These are phyloP conservation scores for Suillus hirtellus DNA, from an alignment of 768 basidiomycete species.

Conservation along the genomic window DNA sequence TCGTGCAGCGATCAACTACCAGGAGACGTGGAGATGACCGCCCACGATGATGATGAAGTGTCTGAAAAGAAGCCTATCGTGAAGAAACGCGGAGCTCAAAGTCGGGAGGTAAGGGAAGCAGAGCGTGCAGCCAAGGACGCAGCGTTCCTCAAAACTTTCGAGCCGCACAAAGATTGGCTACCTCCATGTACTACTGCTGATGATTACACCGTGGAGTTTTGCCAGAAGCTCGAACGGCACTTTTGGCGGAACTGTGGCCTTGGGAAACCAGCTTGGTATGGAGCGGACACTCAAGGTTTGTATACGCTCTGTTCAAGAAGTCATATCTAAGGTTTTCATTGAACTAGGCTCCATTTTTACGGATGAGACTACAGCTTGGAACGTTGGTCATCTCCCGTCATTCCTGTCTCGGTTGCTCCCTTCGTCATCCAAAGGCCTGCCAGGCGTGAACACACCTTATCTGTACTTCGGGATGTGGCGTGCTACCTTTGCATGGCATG, in stretches of 20 bases:
- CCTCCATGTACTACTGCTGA: constrained; percentile 67
- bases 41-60: constrained; percentile 25
- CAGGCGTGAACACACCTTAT: constrained; percentile 97
- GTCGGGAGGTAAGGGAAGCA: constrained; percentile 46
- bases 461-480: constrained; percentile 99
- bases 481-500: constrained; percentile 98
- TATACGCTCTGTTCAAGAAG: constrained; percentile 13
- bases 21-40: constrained; percentile 13
- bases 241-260: constrained; percentile 93
- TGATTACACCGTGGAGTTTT: constrained; percentile 89
- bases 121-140: constrained; percentile 44
- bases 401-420: constrained; percentile 81
- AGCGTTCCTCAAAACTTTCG: constrained; percentile 68
- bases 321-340: constrained; percentile 6
- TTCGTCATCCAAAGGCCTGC: constrained; percentile 65
- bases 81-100: constrained; percentile 43
- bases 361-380: constrained; percentile 82
- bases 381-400: constrained; percentile 90
- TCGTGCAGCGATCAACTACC: constrained; percentile 10
- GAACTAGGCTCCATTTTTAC: constrained; percentile 63
- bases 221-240: constrained; percentile 80
- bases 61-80: constrained; percentile 36
- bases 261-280: constrained; percentile 95
- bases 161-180: constrained; percentile 76
- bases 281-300: constrained; percentile 90